Conservation (phyloP, 78 protist species). For the Planoprotostelium fungivorum region DNA sequence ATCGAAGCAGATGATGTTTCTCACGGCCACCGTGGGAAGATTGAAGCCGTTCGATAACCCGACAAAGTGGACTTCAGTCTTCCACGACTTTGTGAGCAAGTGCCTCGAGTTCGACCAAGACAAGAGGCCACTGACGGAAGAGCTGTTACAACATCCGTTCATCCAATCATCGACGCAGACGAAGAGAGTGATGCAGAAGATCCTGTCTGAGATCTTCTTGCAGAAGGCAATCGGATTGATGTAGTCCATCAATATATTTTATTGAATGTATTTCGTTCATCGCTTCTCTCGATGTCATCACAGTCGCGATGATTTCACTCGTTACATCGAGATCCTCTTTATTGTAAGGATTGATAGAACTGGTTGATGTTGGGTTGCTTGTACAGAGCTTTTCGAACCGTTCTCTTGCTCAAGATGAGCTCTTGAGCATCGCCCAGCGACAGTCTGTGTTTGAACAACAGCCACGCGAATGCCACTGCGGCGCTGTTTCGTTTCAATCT, state of each 20-base stretch:
- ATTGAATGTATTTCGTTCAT: too few relatives aligned
- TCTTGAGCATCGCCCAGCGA: slow-evolving; percentile 37
- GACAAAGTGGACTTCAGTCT: slow-evolving; percentile 21
- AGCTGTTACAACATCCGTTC: slow-evolving; percentile 53
- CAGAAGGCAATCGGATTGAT: slow-evolving; percentile 36
- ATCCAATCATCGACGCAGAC: slow-evolving; percentile 20
- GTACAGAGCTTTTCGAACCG: slow-evolving; percentile 27
- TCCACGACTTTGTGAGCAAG: slow-evolving; percentile 39
- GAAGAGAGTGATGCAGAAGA: slow-evolving; percentile 43
- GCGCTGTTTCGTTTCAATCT: background rate
- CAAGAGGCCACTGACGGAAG: slow-evolving; percentile 30
- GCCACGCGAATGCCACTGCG: slow-evolving; percentile 40
- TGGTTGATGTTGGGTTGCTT: slow-evolving; percentile 29
- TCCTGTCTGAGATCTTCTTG: slow-evolving; percentile 41
- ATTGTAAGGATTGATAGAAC: too few relatives aligned
- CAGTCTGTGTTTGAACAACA: slow-evolving; percentile 1
- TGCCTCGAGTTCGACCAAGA: slow-evolving; percentile 28
- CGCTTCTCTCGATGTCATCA: too few relatives aligned
- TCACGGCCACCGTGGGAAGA: slow-evolving; percentile 57
- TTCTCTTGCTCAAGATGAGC: slow-evolving; percentile 18
- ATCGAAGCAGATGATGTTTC: slow-evolving; percentile 51
- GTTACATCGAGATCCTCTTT: too few relatives aligned
- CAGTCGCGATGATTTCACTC: too few relatives aligned
- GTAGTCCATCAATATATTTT: too few relatives aligned
- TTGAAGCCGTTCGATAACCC: slow-evolving; percentile 56